Conservation (phyloP, 73 alveolate genomes). For the Effrenium voratum region DNA sequence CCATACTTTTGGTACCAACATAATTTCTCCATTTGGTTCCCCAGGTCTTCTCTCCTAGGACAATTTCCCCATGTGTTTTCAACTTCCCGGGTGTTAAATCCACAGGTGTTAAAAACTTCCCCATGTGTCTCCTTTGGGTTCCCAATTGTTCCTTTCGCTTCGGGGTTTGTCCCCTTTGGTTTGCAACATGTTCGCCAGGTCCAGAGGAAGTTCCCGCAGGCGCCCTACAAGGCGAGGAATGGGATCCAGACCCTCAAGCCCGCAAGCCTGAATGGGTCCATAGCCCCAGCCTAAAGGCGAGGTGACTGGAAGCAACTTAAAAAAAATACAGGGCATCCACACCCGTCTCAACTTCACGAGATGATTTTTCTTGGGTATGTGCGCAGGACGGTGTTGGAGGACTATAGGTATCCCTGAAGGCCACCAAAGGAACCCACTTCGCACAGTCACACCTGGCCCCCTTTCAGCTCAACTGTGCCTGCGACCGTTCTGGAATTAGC, state of each 20-base stretch:
- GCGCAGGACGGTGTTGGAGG: too few relatives aligned
- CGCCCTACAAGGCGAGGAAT: neutral
- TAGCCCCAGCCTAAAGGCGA: too few relatives aligned
- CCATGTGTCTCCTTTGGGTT: neutral
- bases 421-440: too few relatives aligned
- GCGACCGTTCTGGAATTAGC: too few relatives aligned
- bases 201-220: constrained; percentile 5
- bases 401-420: too few relatives aligned
- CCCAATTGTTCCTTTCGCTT: neutral
- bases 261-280: neutral
- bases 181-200: neutral
- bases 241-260: neutral
- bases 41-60: neutral
- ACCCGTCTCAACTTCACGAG: too few relatives aligned
- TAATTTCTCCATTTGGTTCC: too few relatives aligned
- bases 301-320: too few relatives aligned
- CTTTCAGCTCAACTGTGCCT: too few relatives aligned
- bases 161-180: neutral
- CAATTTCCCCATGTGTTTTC: neutral
- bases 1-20: neutral
- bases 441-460: too few relatives aligned
- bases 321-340: too few relatives aligned
- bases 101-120: neutral
- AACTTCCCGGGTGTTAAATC: neutral
- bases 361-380: too few relatives aligned